Base-by-base conservation (phyloP, 1,284 basidiomycete species). In the Heliocybe sulcata region DNA sequence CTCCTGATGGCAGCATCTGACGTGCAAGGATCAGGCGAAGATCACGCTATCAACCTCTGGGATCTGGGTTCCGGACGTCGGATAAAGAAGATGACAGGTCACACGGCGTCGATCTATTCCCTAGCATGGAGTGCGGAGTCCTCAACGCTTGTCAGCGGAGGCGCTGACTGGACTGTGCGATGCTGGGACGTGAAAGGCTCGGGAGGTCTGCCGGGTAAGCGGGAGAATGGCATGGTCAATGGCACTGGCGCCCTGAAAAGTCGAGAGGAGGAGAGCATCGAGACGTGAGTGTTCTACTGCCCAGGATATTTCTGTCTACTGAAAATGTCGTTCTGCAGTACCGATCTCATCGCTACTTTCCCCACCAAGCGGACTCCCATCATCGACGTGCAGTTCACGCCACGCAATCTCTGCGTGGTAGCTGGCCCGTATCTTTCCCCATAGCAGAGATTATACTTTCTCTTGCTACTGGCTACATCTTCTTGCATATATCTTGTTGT, bases 71-170 rank as follows among this genome's bases (percentile, higher is more conserved):
- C 92, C 23, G 94, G 95, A 6, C 84, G 88, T 57, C 82, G 93
- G 49, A 87, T 99, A 63, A 99, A 99, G 76, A 95, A 94, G 70
- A 98, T 99, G 94, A 87, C 83, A 19, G 97, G 97, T 0, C 97
- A 99, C 69, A 87, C 82, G 0, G 85, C 88, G 16, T 86, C 93
- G 0, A 84, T 99, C 54, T 90, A 97, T 66, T 92, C 92, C 3
- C 79, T 99, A 26, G 81, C 90, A 1, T 99, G 98, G 71, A 94
- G 90, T 58, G 88, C 87, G 12, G 96, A 98, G 69, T 94, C 94
- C 0, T 86, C 85, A 1, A 70, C 98, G 56, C 82, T 99, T 27
- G 90, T 98, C 1, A 93, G 90, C 55, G 93, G 94, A 3, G 81
- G 87, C 26, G 85, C 92, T 22, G 97, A 99, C 68, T 94, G 92